Percentiles rank a stretch among this genome's conserved stretches.
Conservation (phyloP, 2,329 filamentous ascomycete genomes). For the Xylariaceae sp. region DNA sequence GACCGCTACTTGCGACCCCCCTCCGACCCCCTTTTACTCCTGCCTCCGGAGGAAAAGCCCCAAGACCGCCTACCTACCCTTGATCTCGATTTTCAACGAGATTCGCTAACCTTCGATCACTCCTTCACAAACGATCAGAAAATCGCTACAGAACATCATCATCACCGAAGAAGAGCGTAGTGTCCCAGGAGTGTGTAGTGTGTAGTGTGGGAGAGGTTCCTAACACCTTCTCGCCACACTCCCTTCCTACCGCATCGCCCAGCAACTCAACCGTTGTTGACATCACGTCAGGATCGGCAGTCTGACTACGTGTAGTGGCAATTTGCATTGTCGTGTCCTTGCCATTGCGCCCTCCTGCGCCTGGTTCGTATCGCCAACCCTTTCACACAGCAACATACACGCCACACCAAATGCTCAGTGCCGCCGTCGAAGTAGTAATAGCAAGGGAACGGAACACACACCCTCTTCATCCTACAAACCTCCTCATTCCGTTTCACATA, state of each 20-base stretch:
- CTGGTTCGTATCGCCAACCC: constrained; percentile 4
- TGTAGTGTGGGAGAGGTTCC: constrained; percentile 3
- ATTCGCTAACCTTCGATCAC: too few relatives aligned
- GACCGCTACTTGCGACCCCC: constrained; percentile 19
- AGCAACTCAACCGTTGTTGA: constrained; percentile 1
- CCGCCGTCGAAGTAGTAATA: constrained; percentile 6
- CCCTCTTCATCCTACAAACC: background rate
- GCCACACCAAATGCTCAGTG: constrained; percentile 2
- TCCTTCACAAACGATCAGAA: too few relatives aligned
- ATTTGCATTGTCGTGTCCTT: constrained; percentile 8
- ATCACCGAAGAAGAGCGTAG: too few relatives aligned
- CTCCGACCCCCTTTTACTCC: constrained; percentile 3
- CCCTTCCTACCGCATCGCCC: constrained; percentile 3
- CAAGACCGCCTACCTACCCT: constrained; percentile 8
- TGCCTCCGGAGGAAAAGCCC: constrained; percentile 4
- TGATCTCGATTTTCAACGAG: constrained; percentile 3
- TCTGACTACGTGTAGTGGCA: constrained; percentile 10
- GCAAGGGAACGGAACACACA: constrained; percentile 6
- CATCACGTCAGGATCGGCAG: constrained; percentile 12
- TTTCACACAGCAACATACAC: constrained; percentile 2
- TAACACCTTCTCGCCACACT: constrained; percentile 8
- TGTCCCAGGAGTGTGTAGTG: constrained; percentile 12
- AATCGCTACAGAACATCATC: too few relatives aligned
- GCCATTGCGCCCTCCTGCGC: constrained; percentile 2
- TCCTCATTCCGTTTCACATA: constrained; percentile 5